Base-by-base conservation (phyloP, 805 yeast species). In the Isabelozyma pseudorhagii region DNA sequence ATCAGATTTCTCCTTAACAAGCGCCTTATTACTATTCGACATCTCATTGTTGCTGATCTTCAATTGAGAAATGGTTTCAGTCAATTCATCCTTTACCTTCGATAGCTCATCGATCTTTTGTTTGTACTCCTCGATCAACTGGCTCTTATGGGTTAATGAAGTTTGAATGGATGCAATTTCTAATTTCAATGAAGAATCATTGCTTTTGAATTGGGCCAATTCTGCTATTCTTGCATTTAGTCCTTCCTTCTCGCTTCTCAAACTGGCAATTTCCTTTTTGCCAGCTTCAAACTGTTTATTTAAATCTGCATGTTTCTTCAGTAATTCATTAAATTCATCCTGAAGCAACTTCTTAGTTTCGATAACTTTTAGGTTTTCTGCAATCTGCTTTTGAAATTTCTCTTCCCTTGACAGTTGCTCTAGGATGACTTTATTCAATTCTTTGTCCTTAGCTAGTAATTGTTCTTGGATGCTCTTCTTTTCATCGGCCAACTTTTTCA, bases 131-230 rank as follows among this genome's bases (percentile, higher is more conserved):
- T 53, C 57, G 18, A 78, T 59, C 38, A 62, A 63, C 50, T 70
- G 68, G 40, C 78, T 81, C 48, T 79, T 80, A 49, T 76, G 77
- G 0, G 68, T 59, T 4, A 80, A 54, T 3, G 80, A 70, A 0
- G 80, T 60, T 47, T 74, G 74, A 25, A 76, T 59, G 3, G 81
- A 71, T 0, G 79, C 76, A 27, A 80, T 60, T 51, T 81, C 84
- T 25, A 78, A 59, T 54, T 80, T 80, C 46, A 75, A 59, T 5
- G 80, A 69, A 6, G 78, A 68, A 31, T 77, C 83, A 28, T 65
- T 65, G 45, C 67, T 63, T 52, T 67, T 69, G 46, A 56, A 60
- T 44, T 64, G 61, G 21, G 56, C 48, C 13, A 71, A 54, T 46
- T 70, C 74, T 18, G 52, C 54, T 14, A 66, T 64, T 44, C 69